Percentiles rank a stretch among this genome's conserved stretches.
Conservation (phyloP, 768 basidiomycete species). For the Mycena olivaceomarginata region DNA sequence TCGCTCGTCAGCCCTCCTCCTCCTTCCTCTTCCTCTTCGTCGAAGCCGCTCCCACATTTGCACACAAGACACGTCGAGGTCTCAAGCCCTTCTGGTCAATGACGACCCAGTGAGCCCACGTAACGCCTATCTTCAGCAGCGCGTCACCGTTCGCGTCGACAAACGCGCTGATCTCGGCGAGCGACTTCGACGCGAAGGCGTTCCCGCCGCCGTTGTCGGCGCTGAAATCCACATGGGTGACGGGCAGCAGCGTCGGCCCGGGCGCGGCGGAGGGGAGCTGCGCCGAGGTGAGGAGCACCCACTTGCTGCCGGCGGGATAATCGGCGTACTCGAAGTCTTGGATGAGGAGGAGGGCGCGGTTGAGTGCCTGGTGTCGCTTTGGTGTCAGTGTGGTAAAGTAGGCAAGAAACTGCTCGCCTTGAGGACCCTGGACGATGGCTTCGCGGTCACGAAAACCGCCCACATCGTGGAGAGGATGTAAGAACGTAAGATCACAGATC, state of each 20-base stretch:
- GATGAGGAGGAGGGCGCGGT: background rate
- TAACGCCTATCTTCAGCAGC: background rate
- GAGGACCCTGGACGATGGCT: too few relatives aligned
- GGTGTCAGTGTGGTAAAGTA: background rate
- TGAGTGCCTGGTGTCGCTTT: background rate
- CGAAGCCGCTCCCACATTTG: background rate
- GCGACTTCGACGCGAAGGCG: background rate
- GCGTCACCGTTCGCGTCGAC: background rate
- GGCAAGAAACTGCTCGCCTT: too few relatives aligned
- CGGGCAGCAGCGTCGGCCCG: background rate
- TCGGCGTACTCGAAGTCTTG: background rate
- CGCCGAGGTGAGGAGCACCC: background rate
- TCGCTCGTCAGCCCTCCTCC: background rate
- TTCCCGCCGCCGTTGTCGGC: too few relatives aligned
- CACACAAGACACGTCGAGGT: background rate
- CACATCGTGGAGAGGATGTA: too few relatives aligned
- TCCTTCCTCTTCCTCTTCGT: background rate
- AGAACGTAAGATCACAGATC: too few relatives aligned
- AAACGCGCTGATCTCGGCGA: background rate
- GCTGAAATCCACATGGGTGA: background rate
- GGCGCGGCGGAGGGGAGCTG: background rate
- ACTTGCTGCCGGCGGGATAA: background rate
- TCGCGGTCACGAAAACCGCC: too few relatives aligned
- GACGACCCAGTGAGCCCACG: background rate
- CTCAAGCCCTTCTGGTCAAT: constrained; percentile 6